A percentile compares a stretch with the other conserved stretches of the same genome.
Conservation (phyloP, 1,139 yeast genomes). For the Diutina siamensis region DNA sequence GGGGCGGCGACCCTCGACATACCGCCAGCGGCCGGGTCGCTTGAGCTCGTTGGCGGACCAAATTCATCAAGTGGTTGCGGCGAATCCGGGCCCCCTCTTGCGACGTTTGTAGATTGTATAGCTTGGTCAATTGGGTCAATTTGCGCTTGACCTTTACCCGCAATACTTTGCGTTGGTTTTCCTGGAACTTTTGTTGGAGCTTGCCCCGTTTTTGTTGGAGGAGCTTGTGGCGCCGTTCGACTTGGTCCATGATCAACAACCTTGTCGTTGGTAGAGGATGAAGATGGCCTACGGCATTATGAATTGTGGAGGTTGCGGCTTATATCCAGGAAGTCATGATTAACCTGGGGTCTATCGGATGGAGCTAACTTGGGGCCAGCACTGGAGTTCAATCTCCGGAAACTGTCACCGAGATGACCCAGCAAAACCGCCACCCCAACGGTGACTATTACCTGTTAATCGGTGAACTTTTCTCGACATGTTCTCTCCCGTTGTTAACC, state of each 20-base stretch:
- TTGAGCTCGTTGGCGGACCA: constrained; percentile 12
- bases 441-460: no score
- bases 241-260: not conserved
- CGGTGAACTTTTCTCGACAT: no score
- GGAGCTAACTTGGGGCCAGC: not conserved
- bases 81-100: constrained; percentile 8
- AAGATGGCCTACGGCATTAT: no score
- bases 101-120: constrained; percentile 8
- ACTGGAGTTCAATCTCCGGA: no score
- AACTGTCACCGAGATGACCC: no score
- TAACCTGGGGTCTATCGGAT: no score
- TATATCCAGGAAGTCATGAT: not conserved
- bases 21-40: not conserved
- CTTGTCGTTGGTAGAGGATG: no score
- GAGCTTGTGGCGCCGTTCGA: constrained; percentile 3
- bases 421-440: no score
- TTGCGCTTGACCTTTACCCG: not conserved
- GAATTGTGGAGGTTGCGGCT: not conserved
- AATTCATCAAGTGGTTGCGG: constrained; percentile 12
- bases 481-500: no score
- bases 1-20: no score
- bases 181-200: constrained; percentile 10
- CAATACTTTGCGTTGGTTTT: constrained; percentile 8
- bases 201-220: constrained; percentile 10
- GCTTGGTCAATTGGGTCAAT: constrained; percentile 10